Evolutionary conservation across 805 yeast genomes (phyloP), one percentile per base, ranked within the genome.

Genomic region (Myxozyma monticola): DNA sequence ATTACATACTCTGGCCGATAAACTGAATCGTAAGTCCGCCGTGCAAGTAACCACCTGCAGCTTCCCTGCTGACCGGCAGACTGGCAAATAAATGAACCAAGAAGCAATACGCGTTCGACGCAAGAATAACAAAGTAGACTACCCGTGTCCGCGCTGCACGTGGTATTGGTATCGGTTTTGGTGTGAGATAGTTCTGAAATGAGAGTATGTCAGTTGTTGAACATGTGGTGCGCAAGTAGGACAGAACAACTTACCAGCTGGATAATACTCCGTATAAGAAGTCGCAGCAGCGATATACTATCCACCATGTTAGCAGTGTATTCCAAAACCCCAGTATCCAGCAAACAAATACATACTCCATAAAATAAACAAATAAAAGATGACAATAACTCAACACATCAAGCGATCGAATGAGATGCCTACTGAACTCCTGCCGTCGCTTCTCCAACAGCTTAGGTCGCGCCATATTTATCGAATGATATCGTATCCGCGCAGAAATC

Each of bases 101-200:
- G 21, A 55, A 20, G 39, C 60, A 55, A 24, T 47, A 48, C 28
- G 37, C 29, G 39, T 46, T 55, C 17, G 60, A 31, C 6, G 26
- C 38, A 10, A 48, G 12, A 6, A 57, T 45, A 21, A 57, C 30
- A 8, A 34, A 9, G 21, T 31, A 34, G 21, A 51, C 51, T 8
- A 53, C 26, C 24, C 46, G 31, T 9, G 49, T 24, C 12, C 43
- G 48, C 8, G 49, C 22, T 7, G 51, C 33, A 14, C 55, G 50
- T 1, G 60, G 55, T 6, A 51, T 26, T 5, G 52, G 45, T 28
- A 51, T 55, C 26, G 56, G 57, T 33, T 57, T 57, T 12, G 60
- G 60, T 2, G 60, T 57, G 18, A 57, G 42, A 35, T 51, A 57
- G 49, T 55, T 57, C 59, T 55, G 44, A n/a, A n/a, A n/a, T n/a